Evolutionary conservation across 2,329 filamentous ascomycete species (phyloP).

Genomic region (Didymella lethalis): DNA sequence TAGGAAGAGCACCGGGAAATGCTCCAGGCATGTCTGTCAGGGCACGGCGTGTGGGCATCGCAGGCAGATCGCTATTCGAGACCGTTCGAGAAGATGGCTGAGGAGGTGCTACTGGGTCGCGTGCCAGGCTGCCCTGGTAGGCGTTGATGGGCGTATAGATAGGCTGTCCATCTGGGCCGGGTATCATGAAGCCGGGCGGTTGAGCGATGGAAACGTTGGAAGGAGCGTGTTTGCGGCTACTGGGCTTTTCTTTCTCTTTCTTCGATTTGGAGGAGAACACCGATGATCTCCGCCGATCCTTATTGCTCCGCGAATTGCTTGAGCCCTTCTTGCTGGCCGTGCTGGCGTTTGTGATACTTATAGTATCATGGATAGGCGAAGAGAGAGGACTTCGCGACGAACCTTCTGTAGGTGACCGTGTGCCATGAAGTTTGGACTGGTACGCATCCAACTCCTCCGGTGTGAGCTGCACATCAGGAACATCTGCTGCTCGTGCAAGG

Average conservation of each 20-base stretch:
- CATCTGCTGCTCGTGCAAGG: slow-evolving; percentile 77
- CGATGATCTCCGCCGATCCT: slow-evolving; percentile 36
- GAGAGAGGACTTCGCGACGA: slow-evolving; percentile 32
- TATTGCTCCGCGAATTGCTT: slow-evolving; percentile 49
- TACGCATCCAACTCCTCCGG: slow-evolving; percentile 82
- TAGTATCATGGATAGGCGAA: slow-evolving; percentile 41
- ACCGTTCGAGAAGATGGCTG: slow-evolving; percentile 56
- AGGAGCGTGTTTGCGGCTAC: slow-evolving; percentile 38
- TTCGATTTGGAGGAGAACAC: slow-evolving; percentile 43
- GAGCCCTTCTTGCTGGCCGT: slow-evolving; percentile 44
- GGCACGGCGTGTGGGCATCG: slow-evolving; percentile 11
- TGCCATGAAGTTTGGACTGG: slow-evolving; percentile 70
- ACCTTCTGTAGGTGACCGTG: slow-evolving; percentile 40
- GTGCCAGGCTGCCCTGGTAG: slow-evolving; percentile 50
- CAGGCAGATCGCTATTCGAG: slow-evolving; percentile 39
- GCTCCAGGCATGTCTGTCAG: slow-evolving; percentile 50
- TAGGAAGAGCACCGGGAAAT: slow-evolving; percentile 49
- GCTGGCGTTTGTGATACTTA: slow-evolving; percentile 38
- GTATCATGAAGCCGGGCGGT: slow-evolving; percentile 58
- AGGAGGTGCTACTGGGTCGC: slow-evolving; percentile 43
- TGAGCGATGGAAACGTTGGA: slow-evolving; percentile 33
- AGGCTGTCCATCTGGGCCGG: slow-evolving; percentile 57
- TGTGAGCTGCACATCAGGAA: slow-evolving; percentile 79
- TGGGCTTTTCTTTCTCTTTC: slow-evolving; percentile 39
- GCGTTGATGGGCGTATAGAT: slow-evolving; percentile 55